Evolutionary conservation across 139 green algal species (phyloP).

Genomic region (Eudorina sp.): DNA sequence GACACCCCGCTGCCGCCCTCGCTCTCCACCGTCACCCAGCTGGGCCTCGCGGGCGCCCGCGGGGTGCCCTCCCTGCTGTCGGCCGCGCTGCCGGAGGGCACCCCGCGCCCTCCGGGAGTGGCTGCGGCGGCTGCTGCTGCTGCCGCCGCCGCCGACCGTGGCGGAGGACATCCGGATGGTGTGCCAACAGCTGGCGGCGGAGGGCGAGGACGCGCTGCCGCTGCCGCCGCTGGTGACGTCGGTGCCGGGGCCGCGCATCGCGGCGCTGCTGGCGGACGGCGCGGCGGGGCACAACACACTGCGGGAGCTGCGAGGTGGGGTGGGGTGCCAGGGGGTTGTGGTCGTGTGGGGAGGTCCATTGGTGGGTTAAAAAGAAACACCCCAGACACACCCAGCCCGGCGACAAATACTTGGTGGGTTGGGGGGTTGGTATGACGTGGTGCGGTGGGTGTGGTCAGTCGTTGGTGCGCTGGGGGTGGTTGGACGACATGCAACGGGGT

Average conservation of each 20-base stretch:
- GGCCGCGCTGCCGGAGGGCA: constrained; percentile 59
- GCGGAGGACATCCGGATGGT: constrained; percentile 12
- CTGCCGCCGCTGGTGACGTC: constrained; percentile 23
- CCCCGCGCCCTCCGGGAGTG: constrained; percentile 51
- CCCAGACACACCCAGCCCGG: no score
- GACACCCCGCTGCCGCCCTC: constrained; percentile 77
- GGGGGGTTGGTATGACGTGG: no score
- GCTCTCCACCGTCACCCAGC: constrained; percentile 78
- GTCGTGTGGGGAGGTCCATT: background rate
- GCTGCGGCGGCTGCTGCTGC: constrained; percentile 69
- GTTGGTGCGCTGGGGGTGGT: no score
- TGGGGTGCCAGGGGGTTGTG: background rate
- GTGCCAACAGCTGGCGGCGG: background rate
- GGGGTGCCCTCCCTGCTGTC: constrained; percentile 80
- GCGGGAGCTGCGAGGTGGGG: background rate
- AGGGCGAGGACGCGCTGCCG: background rate
- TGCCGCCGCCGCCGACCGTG: constrained; percentile 64
- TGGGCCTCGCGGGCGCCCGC: constrained; percentile 75
- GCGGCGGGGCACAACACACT: constrained; percentile 42
- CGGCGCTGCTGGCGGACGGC: background rate
- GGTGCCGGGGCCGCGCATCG: background rate
- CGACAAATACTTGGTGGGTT: no score
- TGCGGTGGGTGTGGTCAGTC: no score
- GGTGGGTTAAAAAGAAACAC: no score
- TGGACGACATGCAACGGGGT: no score